Conservation (phyloP, 1,284 basidiomycete species). For the Chondrostereum purpureum region DNA sequence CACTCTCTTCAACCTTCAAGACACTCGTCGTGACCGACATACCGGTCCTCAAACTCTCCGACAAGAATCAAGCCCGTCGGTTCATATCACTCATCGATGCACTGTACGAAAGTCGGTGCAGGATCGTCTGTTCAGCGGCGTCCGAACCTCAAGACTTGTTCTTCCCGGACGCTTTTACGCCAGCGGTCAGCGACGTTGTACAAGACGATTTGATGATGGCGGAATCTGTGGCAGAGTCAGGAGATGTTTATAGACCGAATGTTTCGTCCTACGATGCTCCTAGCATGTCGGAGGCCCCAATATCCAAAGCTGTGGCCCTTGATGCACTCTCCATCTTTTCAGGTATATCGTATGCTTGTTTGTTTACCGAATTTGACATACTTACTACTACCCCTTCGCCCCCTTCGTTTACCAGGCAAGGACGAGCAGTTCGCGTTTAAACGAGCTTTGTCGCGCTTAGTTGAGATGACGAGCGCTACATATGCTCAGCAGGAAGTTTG, state of each 20-base stretch:
- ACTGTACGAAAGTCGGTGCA: conserved; percentile 45
- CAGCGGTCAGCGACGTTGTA: conserved; percentile 17
- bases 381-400: conserved; percentile 2
- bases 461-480: conserved; percentile 56
- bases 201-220: conserved; percentile 48
- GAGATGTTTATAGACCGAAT: conserved; percentile 54
- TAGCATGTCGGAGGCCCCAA: conserved; percentile 28
- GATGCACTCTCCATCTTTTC: conserved; percentile 59
- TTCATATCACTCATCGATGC: conserved; percentile 72
- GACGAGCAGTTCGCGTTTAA: conserved; percentile 68
- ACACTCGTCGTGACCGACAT: conserved; percentile 56
- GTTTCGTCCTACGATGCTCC: conserved; percentile 49
- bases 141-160: conserved; percentile 47
- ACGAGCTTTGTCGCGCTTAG: conserved; percentile 58
- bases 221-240: conserved; percentile 53
- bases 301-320: conserved; percentile 24
- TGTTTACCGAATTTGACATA: not conserved
- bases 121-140: conserved; percentile 40
- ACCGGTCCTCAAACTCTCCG: conserved; percentile 48
- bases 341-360: conserved; percentile 24
- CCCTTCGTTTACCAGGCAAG: conserved; percentile 30
- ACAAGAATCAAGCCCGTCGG: conserved; percentile 66
- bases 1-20: conserved; percentile 51
- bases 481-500: conserved; percentile 41
- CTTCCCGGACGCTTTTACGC: conserved; percentile 56